These are phyloP conservation scores for Erucastrum elatum DNA, from an alignment of 345 rosid species.

Conservation along the genomic window DNA sequence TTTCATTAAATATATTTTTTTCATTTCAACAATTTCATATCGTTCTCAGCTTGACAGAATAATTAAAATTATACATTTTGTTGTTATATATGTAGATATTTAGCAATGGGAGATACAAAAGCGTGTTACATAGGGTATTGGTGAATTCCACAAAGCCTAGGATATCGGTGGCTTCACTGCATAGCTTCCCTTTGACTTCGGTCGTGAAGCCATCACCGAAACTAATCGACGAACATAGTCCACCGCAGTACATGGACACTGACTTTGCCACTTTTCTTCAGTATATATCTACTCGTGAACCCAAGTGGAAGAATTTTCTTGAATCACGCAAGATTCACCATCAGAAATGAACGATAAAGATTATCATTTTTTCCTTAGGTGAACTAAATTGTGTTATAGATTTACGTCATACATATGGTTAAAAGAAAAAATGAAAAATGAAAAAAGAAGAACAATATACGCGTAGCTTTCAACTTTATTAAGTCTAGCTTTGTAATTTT, in stretches of 20 bases:
- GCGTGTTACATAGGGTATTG: slow-evolving; percentile 76
- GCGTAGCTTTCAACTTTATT: not conserved
- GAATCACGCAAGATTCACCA: slow-evolving; percentile 61
- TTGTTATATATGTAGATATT: slow-evolving; percentile 48
- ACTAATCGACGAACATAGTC: slow-evolving; percentile 53
- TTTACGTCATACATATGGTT: not conserved
- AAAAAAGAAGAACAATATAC: not conserved
- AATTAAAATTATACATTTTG: not conserved
- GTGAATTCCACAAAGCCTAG: slow-evolving; percentile 60
- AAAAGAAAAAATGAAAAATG: not conserved
- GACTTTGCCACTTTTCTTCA: slow-evolving; percentile 72
- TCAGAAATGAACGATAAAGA: not conserved
- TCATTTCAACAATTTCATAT: not conserved
- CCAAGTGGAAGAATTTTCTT: slow-evolving; percentile 72
- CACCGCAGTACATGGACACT: slow-evolving; percentile 58
- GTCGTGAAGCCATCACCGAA: slow-evolving; percentile 51
- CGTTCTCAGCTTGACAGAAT: not conserved
- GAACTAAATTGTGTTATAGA: not conserved
- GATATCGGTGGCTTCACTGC: slow-evolving; percentile 77
- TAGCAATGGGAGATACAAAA: slow-evolving; percentile 89
- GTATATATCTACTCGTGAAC: slow-evolving; percentile 62
- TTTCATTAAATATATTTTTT: not conserved
- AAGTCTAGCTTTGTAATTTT: not conserved
- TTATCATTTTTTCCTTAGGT: not conserved
- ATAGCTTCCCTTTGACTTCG: slow-evolving; percentile 52